Evolutionary conservation across 2,329 filamentous ascomycete genomes (phyloP).

Genomic region (Drechslerella coelobrocha): DNA sequence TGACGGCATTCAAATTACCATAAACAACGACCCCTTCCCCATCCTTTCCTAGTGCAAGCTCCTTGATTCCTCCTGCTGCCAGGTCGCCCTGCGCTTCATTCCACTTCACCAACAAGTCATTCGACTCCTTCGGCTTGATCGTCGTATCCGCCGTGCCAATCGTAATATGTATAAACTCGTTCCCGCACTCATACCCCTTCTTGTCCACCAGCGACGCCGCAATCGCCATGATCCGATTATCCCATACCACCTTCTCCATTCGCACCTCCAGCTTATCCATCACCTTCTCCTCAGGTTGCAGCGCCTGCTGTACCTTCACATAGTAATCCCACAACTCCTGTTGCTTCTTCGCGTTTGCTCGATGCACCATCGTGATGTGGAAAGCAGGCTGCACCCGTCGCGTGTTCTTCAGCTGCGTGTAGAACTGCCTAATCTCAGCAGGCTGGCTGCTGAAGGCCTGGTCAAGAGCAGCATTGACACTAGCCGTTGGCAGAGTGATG

Average conservation of each 20-base stretch:
- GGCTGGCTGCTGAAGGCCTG: slow-evolving; percentile 69
- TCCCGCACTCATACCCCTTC: slow-evolving; percentile 72
- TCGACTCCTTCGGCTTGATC: slow-evolving; percentile 94
- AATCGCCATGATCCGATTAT: slow-evolving; percentile 87
- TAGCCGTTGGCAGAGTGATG: slow-evolving; percentile 64
- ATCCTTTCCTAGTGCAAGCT: slow-evolving; percentile 38
- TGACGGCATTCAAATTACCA: slow-evolving; percentile 23
- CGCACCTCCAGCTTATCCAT: slow-evolving; percentile 71
- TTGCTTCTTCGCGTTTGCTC: slow-evolving; percentile 67
- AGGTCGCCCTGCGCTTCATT: slow-evolving; percentile 15
- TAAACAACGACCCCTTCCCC: slow-evolving; percentile 24
- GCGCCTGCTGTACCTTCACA: slow-evolving; percentile 63
- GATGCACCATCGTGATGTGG: slow-evolving; percentile 93
- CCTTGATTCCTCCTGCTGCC: slow-evolving; percentile 31
- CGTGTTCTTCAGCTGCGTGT: slow-evolving; percentile 73
- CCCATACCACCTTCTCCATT: slow-evolving; percentile 77
- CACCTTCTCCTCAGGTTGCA: slow-evolving; percentile 56
- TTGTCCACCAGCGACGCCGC: slow-evolving; percentile 66
- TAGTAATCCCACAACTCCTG: slow-evolving; percentile 80
- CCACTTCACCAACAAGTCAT: slow-evolving; percentile 80
- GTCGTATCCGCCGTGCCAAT: slow-evolving; percentile 76
- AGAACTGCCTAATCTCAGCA: slow-evolving; percentile 70
- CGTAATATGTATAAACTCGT: slow-evolving; percentile 84
- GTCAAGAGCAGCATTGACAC: slow-evolving; percentile 69
- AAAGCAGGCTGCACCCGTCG: slow-evolving; percentile 83